Conservation (phyloP, 2,329 filamentous ascomycete species). For the Waltergamsia citrina region DNA sequence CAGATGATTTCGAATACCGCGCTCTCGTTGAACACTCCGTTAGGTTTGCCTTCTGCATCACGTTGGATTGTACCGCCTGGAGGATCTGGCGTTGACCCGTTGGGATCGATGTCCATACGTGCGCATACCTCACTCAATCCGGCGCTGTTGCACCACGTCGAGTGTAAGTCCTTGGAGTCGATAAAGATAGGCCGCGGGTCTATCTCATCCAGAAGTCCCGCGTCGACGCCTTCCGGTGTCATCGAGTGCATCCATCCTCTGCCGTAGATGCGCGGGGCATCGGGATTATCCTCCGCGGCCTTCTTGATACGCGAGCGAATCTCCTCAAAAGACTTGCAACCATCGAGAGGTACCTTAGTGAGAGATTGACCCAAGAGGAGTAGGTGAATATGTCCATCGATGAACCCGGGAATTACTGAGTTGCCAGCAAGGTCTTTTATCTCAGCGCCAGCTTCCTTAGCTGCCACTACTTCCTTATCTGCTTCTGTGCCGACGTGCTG, state of each 20-base stretch:
- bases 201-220: constrained; percentile 36
- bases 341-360: constrained; percentile 37
- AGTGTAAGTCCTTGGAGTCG: constrained; percentile 47
- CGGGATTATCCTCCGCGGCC: constrained; percentile 35
- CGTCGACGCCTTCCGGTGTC: constrained; percentile 33
- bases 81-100: constrained; percentile 27
- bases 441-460: constrained; percentile 12
- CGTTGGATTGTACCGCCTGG: constrained; percentile 42
- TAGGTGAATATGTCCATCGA: constrained; percentile 49
- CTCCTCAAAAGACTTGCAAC: constrained; percentile 37
- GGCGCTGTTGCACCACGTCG: constrained; percentile 44
- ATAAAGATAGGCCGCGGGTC: constrained; percentile 46
- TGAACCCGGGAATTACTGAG: constrained; percentile 43
- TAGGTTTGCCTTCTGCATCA: constrained; percentile 33
- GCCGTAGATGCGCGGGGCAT: constrained; percentile 38
- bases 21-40: constrained; percentile 42
- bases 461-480: constrained; percentile 12
- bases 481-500: constrained; percentile 20
- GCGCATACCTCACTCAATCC: constrained; percentile 32
- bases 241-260: constrained; percentile 46
- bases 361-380: constrained; percentile 44
- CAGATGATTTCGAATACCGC: constrained; percentile 43
- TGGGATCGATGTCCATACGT: constrained; percentile 28
- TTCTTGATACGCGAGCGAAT: constrained; percentile 34
- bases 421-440: constrained; percentile 18